Percentiles rank a stretch among this genome's conserved stretches.
Evolutionary conservation across 2,329 filamentous ascomycete genomes (phyloP).

Genomic region (Aspergillus flavus): DNA sequence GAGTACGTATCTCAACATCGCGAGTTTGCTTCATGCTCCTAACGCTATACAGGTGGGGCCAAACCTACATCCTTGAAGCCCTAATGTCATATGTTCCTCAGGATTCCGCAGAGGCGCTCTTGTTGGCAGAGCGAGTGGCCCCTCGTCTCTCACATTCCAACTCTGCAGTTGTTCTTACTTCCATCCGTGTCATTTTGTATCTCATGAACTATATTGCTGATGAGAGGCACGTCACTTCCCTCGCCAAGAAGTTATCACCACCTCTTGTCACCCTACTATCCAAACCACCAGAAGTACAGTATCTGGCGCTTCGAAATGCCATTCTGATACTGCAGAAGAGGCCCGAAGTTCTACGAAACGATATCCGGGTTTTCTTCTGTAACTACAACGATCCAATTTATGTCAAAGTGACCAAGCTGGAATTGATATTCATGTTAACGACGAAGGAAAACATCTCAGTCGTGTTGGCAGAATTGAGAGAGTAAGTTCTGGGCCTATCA

Average conservation of each 20-base stretch:
- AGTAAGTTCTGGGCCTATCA: constrained; percentile 55
- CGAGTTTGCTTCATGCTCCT: constrained; percentile 8
- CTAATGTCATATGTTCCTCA: constrained; percentile 97
- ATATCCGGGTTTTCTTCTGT: constrained; percentile 99
- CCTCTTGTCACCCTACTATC: constrained; percentile 92
- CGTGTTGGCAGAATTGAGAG: constrained; percentile 87
- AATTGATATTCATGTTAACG: constrained; percentile 98
- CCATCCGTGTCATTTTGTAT: constrained; percentile 93
- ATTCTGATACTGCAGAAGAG: constrained; percentile 89
- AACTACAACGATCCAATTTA: constrained; percentile 99
- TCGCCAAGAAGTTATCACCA: constrained; percentile 92
- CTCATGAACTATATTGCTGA: constrained; percentile 98
- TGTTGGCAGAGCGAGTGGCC: constrained; percentile 90
- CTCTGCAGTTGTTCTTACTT: constrained; percentile 92
- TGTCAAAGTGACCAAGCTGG: constrained; percentile 97
- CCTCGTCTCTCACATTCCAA: constrained; percentile 97
- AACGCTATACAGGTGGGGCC: constrained; percentile 74
- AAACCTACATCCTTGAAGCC: constrained; percentile 97
- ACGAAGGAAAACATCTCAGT: constrained; percentile 94
- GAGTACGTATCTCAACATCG: constrained; percentile 64
- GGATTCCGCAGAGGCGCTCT: constrained; percentile 80
- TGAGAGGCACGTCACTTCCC: constrained; percentile 79
- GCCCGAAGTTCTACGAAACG: constrained; percentile 90
- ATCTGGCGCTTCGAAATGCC: constrained; percentile 89
- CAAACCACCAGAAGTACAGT: constrained; percentile 98